These are phyloP conservation scores for Ceratocystis alfenasii DNA, from an alignment of 2,329 filamentous ascomycete species.

Conservation along the genomic window DNA sequence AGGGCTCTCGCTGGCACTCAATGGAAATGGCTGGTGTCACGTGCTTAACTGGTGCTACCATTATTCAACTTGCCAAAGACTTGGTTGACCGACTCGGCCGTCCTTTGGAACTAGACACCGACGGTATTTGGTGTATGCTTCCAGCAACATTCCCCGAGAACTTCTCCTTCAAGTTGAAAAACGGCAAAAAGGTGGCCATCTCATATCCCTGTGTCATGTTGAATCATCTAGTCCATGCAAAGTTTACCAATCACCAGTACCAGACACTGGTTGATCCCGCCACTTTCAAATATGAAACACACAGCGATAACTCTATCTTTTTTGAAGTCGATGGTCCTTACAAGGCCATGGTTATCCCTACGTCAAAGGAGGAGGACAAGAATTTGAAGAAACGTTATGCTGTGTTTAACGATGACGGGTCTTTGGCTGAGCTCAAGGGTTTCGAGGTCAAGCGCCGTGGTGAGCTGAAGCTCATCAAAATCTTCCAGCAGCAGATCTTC, in stretches of 20 bases:
- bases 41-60: constrained; percentile 86
- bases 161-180: constrained; percentile 85
- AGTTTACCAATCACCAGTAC: constrained; percentile 96
- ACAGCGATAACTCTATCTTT: constrained; percentile 98
- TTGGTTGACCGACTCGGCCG: constrained; percentile 87
- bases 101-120: constrained; percentile 88
- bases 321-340: constrained; percentile 98
- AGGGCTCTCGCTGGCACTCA: constrained; percentile 97
- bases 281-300: constrained; percentile 84
- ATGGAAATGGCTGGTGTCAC: constrained; percentile 99
- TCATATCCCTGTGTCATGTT: constrained; percentile 99
- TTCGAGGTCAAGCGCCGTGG: constrained; percentile 96
- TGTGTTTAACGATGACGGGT: constrained; percentile 97
- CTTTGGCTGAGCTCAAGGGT: constrained; percentile 86
- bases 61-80: constrained; percentile 91
- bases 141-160: constrained; percentile 95
- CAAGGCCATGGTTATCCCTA: constrained; percentile 91
- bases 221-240: constrained; percentile 88
- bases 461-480: constrained; percentile 98
- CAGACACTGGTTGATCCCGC: constrained; percentile 71
- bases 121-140: constrained; percentile 99
- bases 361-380: constrained; percentile 97
- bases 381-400: constrained; percentile 99
- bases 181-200: constrained; percentile 90
- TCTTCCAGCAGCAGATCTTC: constrained; percentile 98